Conservation (phyloP, 2,329 filamentous ascomycete species). For the Aspergillus thermomutatus region DNA sequence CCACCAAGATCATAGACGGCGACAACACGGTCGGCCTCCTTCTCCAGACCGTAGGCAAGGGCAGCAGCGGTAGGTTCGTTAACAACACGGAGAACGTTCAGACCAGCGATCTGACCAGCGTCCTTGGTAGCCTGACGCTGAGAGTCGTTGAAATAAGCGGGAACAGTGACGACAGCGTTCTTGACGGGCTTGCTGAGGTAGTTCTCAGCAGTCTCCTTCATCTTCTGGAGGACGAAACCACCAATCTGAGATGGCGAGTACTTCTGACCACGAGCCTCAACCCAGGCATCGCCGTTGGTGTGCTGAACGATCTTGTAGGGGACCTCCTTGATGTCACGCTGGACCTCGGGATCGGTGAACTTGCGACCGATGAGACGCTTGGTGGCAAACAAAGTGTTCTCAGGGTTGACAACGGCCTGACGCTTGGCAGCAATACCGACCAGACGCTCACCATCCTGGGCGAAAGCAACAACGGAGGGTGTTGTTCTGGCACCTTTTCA, state of each 20-base stretch:
- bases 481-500: constrained; percentile 76
- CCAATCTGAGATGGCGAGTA: constrained; percentile 98
- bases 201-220: constrained; percentile 97
- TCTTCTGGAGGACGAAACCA: constrained; percentile 94
- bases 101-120: constrained; percentile 89
- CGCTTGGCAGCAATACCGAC: constrained; percentile 98
- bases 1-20: constrained; percentile 97
- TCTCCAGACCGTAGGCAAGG: constrained; percentile 93
- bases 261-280: constrained; percentile 86
- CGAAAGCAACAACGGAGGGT: constrained; percentile 91
- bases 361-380: constrained; percentile 99
- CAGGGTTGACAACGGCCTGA: constrained; percentile 96
- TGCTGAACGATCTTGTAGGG: constrained; percentile 99
- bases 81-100: constrained; percentile 95
- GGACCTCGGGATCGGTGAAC: constrained; percentile 89
- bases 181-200: constrained; percentile 88
- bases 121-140: constrained; percentile 98
- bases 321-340: constrained; percentile 95
- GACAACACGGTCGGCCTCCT: constrained; percentile 83
- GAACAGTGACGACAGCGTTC: constrained; percentile 95
- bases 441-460: constrained; percentile 90
- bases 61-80: constrained; percentile 97
- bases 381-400: constrained; percentile 97
- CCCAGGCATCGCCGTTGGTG: constrained; percentile 94
- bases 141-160: constrained; percentile 98